These are phyloP conservation scores for Curvularia sp. DNA, from an alignment of 2,329 filamentous ascomycete genomes.

Conservation along the genomic window DNA sequence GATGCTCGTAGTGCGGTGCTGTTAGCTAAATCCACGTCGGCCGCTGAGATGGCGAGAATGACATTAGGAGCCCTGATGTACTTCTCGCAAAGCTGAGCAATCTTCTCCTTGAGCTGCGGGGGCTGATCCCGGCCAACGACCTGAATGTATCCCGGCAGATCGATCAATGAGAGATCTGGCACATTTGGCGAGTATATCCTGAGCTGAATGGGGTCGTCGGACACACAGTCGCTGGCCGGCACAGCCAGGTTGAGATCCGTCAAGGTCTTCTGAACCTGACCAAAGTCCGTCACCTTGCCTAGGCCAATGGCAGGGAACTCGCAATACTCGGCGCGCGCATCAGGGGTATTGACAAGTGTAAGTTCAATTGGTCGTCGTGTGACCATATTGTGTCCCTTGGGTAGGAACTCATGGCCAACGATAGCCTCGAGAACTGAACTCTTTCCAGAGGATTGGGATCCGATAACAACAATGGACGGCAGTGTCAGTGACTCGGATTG, in stretches of 20 bases:
- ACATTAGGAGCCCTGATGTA: constrained; percentile 97
- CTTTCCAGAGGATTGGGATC: constrained; percentile 97
- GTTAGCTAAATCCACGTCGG: constrained; percentile 96
- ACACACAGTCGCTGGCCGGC: constrained; percentile 87
- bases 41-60: constrained; percentile 95
- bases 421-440: constrained; percentile 97
- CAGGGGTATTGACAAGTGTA: constrained; percentile 92
- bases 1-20: constrained; percentile 91
- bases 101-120: constrained; percentile 90
- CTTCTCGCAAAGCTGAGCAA: constrained; percentile 94
- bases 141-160: constrained; percentile 96
- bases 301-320: constrained; percentile 94
- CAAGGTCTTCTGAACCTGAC: constrained; percentile 87
- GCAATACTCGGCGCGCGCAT: constrained; percentile 85
- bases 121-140: constrained; percentile 92
- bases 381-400: constrained; percentile 99
- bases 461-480: constrained; percentile 98
- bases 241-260: constrained; percentile 96
- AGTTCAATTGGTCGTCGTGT: constrained; percentile 94
- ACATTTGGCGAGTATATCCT: constrained; percentile 95
- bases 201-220: constrained; percentile 94
- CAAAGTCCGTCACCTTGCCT: constrained; percentile 89
- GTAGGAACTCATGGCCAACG: constrained; percentile 95
- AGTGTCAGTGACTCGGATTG: constrained; percentile 88
- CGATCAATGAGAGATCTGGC: constrained; percentile 92